A percentile compares a stretch with the other conserved stretches of the same genome.
Evolutionary conservation across 192 early-diverging fungal genomes (phyloP).

Genomic region (Anaeromyces robustus): DNA sequence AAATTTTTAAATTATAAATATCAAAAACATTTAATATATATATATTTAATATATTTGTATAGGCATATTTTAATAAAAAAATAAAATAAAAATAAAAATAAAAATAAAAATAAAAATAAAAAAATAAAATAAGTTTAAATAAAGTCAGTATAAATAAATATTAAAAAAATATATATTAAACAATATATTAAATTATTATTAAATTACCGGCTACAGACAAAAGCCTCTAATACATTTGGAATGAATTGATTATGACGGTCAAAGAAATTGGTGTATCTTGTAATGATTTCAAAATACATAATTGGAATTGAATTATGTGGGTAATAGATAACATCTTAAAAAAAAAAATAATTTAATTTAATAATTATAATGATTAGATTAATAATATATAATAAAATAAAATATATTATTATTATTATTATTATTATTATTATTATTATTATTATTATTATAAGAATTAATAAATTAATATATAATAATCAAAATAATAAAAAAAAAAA

Average conservation of each 20-base stretch:
- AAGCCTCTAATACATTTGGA: constrained; percentile 49
- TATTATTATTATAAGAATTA: no score
- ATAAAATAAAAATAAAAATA: no score
- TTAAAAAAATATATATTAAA: constrained; percentile 22
- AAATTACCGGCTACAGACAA: constrained; percentile 48
- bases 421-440: no score
- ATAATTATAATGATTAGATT: no score
- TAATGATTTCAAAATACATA: constrained; percentile 58
- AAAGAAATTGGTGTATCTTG: constrained; percentile 57
- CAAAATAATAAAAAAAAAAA: constrained; percentile 11
- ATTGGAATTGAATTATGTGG: constrained; percentile 57
- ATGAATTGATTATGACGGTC: constrained; percentile 41
- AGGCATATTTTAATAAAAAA: no score
- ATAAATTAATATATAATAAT: constrained; percentile 9
- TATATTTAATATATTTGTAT: no score
- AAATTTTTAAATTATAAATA: no score
- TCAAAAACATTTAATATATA: no score
- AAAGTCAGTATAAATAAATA: constrained; percentile 8
- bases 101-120: no score
- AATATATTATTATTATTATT: no score
- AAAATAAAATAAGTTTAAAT: no score
- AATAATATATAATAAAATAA: no score
- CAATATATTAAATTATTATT: constrained; percentile 17
- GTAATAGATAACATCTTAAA: constrained; percentile 41
- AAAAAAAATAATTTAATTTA: constrained; percentile 16